Conservation (phyloP, 768 basidiomycete genomes). For the Leccinum ochraceum region DNA sequence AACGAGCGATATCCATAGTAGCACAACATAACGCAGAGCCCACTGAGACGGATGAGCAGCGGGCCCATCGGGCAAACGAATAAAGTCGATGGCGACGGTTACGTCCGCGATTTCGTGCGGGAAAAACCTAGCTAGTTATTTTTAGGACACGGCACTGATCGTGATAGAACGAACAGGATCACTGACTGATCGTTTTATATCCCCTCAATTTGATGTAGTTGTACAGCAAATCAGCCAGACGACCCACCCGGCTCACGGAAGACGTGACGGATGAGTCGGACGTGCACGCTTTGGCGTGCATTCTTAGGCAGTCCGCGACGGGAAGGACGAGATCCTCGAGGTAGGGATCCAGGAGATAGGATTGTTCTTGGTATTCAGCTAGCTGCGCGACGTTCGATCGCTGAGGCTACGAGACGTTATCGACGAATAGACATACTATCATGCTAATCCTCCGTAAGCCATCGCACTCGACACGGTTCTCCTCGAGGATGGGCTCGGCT, state of each 20-base stretch:
- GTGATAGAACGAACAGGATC: slow-evolving; percentile 5
- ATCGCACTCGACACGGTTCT: slow-evolving; percentile 43
- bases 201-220: slow-evolving; percentile 86
- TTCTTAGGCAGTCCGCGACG: slow-evolving; percentile 63
- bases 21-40: slow-evolving; percentile 78
- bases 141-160: slow-evolving; percentile 18
- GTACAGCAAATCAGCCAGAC: slow-evolving; percentile 68
- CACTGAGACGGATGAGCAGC: slow-evolving; percentile 54
- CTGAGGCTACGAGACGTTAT: slow-evolving; percentile 4
- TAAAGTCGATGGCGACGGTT: slow-evolving; percentile 67
- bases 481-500: slow-evolving; percentile 42
- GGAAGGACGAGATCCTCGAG: slow-evolving; percentile 80
- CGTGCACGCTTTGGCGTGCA: slow-evolving; percentile 47
- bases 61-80: slow-evolving; percentile 48
- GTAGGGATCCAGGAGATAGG: slow-evolving; percentile 89
- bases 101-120: slow-evolving; percentile 90
- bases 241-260: slow-evolving; percentile 44
- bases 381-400: slow-evolving; percentile 49
- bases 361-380: slow-evolving; percentile 88
- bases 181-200: slow-evolving; percentile 87
- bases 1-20: slow-evolving; percentile 94
- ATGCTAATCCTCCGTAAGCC: slow-evolving; percentile 44
- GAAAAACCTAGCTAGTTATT: slow-evolving; percentile 78
- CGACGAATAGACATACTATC: slow-evolving; percentile 47
- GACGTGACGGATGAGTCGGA: slow-evolving; percentile 25